These are phyloP conservation scores for Saccharomycopsis oosterbeekiorum DNA, from an alignment of 805 yeast genomes.

Conservation along the genomic window DNA sequence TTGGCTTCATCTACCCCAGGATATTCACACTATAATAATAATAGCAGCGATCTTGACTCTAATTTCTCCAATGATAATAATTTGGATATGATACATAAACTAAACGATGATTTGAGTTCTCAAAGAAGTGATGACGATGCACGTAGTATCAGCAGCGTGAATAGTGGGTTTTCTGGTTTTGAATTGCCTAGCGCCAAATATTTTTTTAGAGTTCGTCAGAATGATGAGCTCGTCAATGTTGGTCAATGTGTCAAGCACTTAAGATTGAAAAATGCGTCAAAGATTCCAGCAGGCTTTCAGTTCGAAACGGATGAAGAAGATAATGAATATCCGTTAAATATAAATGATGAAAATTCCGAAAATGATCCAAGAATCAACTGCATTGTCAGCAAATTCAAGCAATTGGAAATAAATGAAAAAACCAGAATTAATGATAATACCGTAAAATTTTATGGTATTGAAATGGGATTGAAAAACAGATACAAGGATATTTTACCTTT, in stretches of 20 bases:
- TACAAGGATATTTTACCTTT: constrained; percentile 84
- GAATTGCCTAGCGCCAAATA: constrained; percentile 36
- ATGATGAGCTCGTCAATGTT: constrained; percentile 37
- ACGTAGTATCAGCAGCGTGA: constrained; percentile 6
- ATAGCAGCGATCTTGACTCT: not conserved
- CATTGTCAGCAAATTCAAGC: constrained; percentile 44
- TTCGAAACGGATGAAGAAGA: not conserved
- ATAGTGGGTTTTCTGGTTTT: constrained; percentile 34
- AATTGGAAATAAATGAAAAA: constrained; percentile 61
- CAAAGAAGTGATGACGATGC: not conserved
- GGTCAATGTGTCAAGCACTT: constrained; percentile 18
- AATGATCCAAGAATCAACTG: not conserved
- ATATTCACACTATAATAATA: not conserved
- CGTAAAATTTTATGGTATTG: constrained; percentile 45
- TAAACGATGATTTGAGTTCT: not conserved
- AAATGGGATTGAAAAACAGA: constrained; percentile 70
- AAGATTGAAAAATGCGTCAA: constrained; percentile 8
- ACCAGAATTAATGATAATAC: constrained; percentile 39
- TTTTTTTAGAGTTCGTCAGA: constrained; percentile 40
- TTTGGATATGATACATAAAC: not conserved
- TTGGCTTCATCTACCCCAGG: not conserved
- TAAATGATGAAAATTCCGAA: not conserved
- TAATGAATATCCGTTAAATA: not conserved
- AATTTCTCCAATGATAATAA: not conserved
- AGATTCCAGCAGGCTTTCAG: constrained; percentile 3